Conservation (phyloP, 2,329 filamentous ascomycete species). For the Xylariomycetidae sp. region DNA sequence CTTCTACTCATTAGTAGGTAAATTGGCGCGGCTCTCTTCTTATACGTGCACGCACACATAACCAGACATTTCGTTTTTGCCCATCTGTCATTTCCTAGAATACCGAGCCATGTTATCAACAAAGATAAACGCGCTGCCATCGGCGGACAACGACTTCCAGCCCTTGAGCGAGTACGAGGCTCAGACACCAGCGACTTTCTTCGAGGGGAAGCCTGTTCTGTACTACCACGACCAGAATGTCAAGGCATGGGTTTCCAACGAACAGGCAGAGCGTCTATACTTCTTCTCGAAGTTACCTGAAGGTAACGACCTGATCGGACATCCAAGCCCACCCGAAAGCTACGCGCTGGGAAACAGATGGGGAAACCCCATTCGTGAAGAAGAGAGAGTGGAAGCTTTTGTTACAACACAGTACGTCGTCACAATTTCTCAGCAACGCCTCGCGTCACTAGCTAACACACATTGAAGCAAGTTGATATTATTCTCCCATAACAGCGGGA, state of each 20-base stretch:
- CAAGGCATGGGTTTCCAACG: constrained; percentile 52
- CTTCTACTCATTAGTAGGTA: too few relatives aligned
- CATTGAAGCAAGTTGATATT: constrained; percentile 52
- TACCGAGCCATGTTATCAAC: constrained; percentile 46
- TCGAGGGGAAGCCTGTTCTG: constrained; percentile 65
- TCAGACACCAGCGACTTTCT: constrained; percentile 69
- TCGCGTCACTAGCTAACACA: background rate
- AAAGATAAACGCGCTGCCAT: constrained; percentile 54
- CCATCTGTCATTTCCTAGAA: too few relatives aligned
- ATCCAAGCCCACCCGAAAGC: constrained; percentile 28
- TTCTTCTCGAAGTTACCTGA: constrained; percentile 42
- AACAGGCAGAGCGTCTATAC: constrained; percentile 50
- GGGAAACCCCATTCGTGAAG: constrained; percentile 21
- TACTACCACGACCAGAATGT: constrained; percentile 56
- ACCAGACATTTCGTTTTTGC: too few relatives aligned
- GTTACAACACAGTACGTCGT: constrained; percentile 52
- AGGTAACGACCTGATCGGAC: constrained; percentile 20
- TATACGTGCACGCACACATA: too few relatives aligned
- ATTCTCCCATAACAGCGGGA: constrained; percentile 53
- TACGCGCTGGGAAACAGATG: constrained; percentile 28
- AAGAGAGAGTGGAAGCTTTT: constrained; percentile 52
- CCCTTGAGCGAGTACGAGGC: constrained; percentile 65
- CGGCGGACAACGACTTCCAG: constrained; percentile 52
- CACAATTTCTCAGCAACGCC: background rate
- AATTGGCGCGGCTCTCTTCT: too few relatives aligned